A percentile compares a stretch with the other conserved stretches of the same genome.
These are phyloP conservation scores for Aspergillus olivimuriae DNA, from an alignment of 495 filamentous ascomycete genomes.

Conservation along the genomic window DNA sequence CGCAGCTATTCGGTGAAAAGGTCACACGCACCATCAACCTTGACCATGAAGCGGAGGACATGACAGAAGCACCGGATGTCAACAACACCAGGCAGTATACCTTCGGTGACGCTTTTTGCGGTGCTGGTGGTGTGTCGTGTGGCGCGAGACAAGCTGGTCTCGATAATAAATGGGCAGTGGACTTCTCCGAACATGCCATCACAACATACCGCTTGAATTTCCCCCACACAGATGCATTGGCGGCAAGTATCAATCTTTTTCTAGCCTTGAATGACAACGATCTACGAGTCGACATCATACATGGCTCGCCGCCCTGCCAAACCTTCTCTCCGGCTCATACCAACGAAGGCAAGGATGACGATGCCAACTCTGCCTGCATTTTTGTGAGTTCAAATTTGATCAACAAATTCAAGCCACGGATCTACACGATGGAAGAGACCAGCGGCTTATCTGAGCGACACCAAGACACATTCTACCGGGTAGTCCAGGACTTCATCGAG, in stretches of 20 bases:
- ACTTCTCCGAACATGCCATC: constrained; percentile 49
- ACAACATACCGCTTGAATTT: constrained; percentile 58
- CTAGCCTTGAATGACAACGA: constrained; percentile 17
- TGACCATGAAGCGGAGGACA: constrained; percentile 16
- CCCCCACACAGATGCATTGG: no score
- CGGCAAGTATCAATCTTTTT: no score
- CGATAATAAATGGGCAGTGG: constrained; percentile 54
- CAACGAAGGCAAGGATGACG: constrained; percentile 55
- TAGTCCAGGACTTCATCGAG: constrained; percentile 59
- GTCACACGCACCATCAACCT: constrained; percentile 1
- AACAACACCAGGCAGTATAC: constrained; percentile 40
- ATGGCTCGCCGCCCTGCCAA: constrained; percentile 82
- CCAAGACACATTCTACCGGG: constrained; percentile 46
- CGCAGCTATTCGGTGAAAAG: constrained; percentile 22
- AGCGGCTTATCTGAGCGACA: constrained; percentile 52
- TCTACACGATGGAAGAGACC: constrained; percentile 84
- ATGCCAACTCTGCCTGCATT: constrained; percentile 63
- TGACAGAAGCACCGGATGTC: constrained; percentile 3
- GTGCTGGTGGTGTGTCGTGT: constrained; percentile 67
- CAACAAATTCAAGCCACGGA: constrained; percentile 52
- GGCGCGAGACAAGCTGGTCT: constrained; percentile 62
- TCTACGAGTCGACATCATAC: constrained; percentile 60
- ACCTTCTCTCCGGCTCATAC: constrained; percentile 77
- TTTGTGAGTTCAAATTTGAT: constrained; percentile 59
- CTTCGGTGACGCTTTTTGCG: constrained; percentile 68